Evolutionary conservation across 495 filamentous ascomycete genomes (phyloP), one percentile per base, ranked within the genome.

Genomic region (Tuber umbilicatum): DNA sequence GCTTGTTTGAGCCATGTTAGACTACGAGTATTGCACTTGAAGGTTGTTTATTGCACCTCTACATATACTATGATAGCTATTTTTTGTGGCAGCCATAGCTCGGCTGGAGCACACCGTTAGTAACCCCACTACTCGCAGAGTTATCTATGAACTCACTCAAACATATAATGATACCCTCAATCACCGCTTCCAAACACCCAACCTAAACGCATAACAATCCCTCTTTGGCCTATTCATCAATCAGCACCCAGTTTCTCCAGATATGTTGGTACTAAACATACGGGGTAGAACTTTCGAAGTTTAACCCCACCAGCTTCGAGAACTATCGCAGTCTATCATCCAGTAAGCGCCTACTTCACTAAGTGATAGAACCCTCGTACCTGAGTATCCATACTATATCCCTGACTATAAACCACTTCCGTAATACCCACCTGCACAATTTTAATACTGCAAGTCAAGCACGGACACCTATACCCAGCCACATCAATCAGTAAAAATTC

Each of bases 401-500:
- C 89, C 81, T 95, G 91, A 69, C 89, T 92, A 82, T 96, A 99
- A 40, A 99, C 95, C 39, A 99, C 95, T 85, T 99, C 95, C 37
- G 87, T 89, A 42, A 99, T 97, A 0, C 95, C 95, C 38, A 97
- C 93, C 84, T 99, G 95, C 12, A 91, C 90, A 80, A 99, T 97
- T 83, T 99, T 99, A 84, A 98, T 94, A 77, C 92, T 94, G 83
- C 95, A 99, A n/a, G 95, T 99, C 85, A 98, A 86, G 79, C 95
- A 99, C 19, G 95, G 95, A 80, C 95, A 98, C 27, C 88, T 90
- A 74, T 39, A 5, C 41, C 55, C 55, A 31, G 5, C 70, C 43
- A 70, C 7, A 70, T 68, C 41, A 75, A 64, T 69, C 60, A 60
- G 45, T 38, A 55, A 39, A 68, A 31, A n/a, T 23, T n/a, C 55